Evolutionary conservation across 1,284 basidiomycete genomes (phyloP).

Genomic region (Ustilago tritici): DNA sequence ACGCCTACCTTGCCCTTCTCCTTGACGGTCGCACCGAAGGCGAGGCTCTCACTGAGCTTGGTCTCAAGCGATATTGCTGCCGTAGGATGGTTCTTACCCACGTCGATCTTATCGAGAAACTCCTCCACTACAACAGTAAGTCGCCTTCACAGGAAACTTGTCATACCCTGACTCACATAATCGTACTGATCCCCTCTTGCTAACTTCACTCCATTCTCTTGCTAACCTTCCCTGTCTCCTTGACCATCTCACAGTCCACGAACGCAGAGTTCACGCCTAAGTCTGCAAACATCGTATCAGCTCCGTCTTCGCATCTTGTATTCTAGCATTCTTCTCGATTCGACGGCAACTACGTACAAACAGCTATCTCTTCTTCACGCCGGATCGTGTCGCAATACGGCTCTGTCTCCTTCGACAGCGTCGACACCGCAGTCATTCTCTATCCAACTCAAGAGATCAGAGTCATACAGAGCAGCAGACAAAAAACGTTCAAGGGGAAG

Average conservation of each 20-base stretch:
- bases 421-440: background rate
- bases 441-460: background rate
- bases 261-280: constrained; percentile 42
- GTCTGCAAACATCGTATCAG: background rate
- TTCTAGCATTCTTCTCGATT: constrained; percentile 29
- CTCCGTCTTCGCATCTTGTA: constrained; percentile 25
- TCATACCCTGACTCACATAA: background rate
- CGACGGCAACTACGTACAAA: constrained; percentile 5
- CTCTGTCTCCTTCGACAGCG: too few relatives aligned
- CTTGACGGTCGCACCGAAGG: constrained; percentile 72
- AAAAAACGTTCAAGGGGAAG: background rate
- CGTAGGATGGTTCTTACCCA: constrained; percentile 97
- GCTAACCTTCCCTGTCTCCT: background rate
- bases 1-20: constrained; percentile 67
- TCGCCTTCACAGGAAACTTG: constrained; percentile 50
- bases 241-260: constrained; percentile 29
- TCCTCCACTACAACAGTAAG: constrained; percentile 94
- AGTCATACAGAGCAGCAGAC: background rate
- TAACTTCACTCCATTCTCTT: background rate
- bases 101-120: constrained; percentile 95
- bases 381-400: background rate
- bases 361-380: background rate
- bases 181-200: background rate
- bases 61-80: constrained; percentile 94
- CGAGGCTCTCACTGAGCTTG: constrained; percentile 90